Evolutionary conservation across 345 rosid species (phyloP).

Genomic region (Eucalyptus decipiens): DNA sequence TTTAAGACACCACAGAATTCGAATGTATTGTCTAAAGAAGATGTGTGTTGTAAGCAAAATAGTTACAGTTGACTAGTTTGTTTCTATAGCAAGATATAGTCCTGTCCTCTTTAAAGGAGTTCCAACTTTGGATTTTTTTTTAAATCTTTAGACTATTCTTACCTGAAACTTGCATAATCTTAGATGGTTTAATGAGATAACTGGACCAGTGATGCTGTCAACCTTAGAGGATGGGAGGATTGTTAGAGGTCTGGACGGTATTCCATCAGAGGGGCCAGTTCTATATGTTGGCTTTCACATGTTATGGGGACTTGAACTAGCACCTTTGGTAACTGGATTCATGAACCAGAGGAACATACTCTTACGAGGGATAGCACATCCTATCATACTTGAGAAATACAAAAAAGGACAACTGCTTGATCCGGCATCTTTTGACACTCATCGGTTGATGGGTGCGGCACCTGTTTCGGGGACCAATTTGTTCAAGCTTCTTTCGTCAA

Average conservation of each 20-base stretch:
- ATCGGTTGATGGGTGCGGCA: conserved; percentile 49
- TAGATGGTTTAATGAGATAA: conserved; percentile 19
- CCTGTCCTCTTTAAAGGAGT: background rate
- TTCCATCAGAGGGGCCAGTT: conserved; percentile 76
- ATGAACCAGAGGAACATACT: conserved; percentile 40
- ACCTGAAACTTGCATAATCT: background rate
- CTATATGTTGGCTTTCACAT: conserved; percentile 69
- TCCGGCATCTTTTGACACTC: conserved; percentile 12
- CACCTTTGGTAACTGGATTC: conserved; percentile 23
- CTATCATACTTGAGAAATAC: conserved; percentile 23
- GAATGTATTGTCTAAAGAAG: background rate
- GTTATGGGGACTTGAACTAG: conserved; percentile 49
- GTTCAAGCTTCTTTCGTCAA: conserved; percentile 44
- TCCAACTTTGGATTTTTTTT: background rate
- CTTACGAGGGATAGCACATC: conserved; percentile 63
- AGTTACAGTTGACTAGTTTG: background rate
- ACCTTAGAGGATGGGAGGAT: conserved; percentile 51
- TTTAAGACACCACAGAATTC: background rate
- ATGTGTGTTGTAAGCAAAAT: background rate
- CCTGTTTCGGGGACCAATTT: conserved; percentile 52
- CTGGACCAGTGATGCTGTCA: conserved; percentile 61
- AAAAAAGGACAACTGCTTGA: conserved; percentile 17
- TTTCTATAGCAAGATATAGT: background rate
- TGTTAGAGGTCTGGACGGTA: conserved; percentile 58
- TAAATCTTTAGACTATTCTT: background rate